phyloP scores from a whole-genome alignment of 805 yeast genomes.

The Ogataea siamensis region DNA sequence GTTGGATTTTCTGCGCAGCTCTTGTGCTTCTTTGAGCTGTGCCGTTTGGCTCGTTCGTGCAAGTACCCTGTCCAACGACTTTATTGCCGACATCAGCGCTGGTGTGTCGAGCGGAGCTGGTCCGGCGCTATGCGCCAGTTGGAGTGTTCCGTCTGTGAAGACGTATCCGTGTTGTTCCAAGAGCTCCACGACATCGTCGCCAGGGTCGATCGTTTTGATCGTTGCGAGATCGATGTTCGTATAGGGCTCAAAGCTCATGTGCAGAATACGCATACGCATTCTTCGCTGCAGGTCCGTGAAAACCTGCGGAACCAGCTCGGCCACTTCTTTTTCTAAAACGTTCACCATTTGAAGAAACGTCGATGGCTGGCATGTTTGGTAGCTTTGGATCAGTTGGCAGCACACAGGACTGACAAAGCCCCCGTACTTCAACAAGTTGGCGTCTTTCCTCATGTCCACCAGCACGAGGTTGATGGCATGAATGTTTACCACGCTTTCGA shows the following conservation, averaged over 20 bases:
- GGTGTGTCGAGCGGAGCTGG: conserved; percentile 1
- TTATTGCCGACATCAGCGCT: conserved; percentile 6
- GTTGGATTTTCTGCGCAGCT: conserved; percentile 1
- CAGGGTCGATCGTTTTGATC: conserved; percentile 1
- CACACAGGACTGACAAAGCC: conserved; percentile 7
- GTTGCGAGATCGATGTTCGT: conserved; percentile 7
- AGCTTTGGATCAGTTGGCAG: conserved; percentile 17
- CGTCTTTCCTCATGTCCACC: conserved; percentile 7
- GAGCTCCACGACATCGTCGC: conserved; percentile 9
- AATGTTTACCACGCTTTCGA: conserved; percentile 12
- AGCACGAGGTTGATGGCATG: conserved; percentile 22
- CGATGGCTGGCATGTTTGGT: conserved; percentile 14
- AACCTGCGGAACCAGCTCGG: conserved; percentile 7
- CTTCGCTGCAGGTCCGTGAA: conserved; percentile 10
- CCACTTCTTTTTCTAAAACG: neutral
- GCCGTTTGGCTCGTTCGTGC: conserved; percentile 1
- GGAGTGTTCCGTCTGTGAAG: conserved; percentile 5
- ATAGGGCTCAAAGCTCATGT: conserved; percentile 5
- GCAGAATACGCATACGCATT: conserved; percentile 15
- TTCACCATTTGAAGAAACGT: conserved; percentile 14
- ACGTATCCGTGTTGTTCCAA: conserved; percentile 12
- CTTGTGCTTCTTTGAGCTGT: conserved; percentile 6
- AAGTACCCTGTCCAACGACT: conserved; percentile 3
- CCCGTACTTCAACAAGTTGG: conserved; percentile 16
- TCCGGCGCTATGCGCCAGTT: neutral